Evolutionary conservation across 306 rosid genomes (phyloP).

Genomic region (Quillaja saponaria): DNA sequence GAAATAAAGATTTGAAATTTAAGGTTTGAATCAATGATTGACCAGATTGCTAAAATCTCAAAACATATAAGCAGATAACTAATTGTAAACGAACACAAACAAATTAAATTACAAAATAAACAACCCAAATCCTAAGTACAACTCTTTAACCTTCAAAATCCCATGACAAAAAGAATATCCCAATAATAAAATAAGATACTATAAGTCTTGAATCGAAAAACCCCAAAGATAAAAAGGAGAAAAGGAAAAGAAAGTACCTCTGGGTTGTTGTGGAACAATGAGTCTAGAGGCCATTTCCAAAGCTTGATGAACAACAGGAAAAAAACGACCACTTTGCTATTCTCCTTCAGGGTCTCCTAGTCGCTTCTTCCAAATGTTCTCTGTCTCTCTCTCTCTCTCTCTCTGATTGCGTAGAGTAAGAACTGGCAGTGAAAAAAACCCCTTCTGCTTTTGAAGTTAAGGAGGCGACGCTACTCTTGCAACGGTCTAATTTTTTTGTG

Average conservation of each 20-base stretch:
- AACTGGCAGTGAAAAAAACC: constrained; percentile 19
- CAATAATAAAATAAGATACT: too few relatives aligned
- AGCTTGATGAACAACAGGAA: constrained; percentile 10
- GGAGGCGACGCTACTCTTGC: constrained; percentile 43
- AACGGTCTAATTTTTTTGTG: constrained; percentile 59
- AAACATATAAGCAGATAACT: too few relatives aligned
- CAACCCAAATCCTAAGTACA: neutral
- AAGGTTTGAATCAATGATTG: neutral
- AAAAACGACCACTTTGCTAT: neutral
- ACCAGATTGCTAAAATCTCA: too few relatives aligned
- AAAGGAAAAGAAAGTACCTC: constrained; percentile 41
- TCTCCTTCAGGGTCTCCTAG: constrained; percentile 16
- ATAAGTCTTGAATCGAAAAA: constrained; percentile 13
- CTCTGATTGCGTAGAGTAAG: constrained; percentile 29
- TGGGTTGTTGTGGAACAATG: constrained; percentile 56
- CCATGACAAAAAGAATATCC: neutral
- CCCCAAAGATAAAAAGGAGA: neutral
- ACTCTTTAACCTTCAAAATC: neutral
- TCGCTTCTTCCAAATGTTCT: neutral
- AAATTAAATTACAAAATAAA: neutral
- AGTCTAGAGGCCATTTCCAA: constrained; percentile 67
- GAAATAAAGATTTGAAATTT: neutral
- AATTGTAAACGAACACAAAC: neutral
- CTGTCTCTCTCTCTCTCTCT: constrained; percentile 9
- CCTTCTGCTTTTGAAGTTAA: constrained; percentile 47